Evolutionary conservation across 2,329 filamentous ascomycete species (phyloP), one percentile per base, ranked within the genome.

Genomic region (Penicillium occitanis): DNA sequence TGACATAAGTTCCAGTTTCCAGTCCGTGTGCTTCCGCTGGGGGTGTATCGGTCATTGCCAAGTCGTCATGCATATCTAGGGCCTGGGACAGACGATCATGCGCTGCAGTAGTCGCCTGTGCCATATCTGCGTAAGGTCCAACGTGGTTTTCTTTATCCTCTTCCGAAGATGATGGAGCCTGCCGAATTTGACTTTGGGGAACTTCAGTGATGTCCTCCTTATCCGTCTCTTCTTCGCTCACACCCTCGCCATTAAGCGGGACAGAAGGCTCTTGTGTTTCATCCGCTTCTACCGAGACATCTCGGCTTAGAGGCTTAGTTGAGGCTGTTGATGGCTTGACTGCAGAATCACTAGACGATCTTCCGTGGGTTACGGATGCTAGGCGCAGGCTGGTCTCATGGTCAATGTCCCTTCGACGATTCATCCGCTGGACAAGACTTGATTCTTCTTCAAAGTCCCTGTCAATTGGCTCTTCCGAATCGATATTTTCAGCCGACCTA

Each of bases 61-160:
- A 68, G 44, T 69, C 70, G 1, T 68, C 68, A 46, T 74, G 70
- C 28, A 78, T 63, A 48, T 74, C 73, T 35, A 80, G 73, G 19
- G 68, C 74, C 58, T 78, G 76, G 3, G 78, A 80, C 53, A 80
- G 73, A 4, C 77, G 75, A 63, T 75, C 73, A 65, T 80, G 78
- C 8, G 78, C 74, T 67, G 69, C 73, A 62, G 73, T 70, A 3
- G 76, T 71, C 10, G 75, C 74, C 65, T 72, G 70, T 3, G 75
- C 71, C 28, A 72, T 68, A 33, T 74, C 70, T 44, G 71, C 64
- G 28, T 71, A 69, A 22, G 69, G 70, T 50, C 71, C 73, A 33
- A 77, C 71, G 63, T 77, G 75, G 60, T 83, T 83, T 69, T 83
- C 81, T 69, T 83, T 83, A 67, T 83, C 77, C 66, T 83, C 81